Evolutionary conservation across 2,329 filamentous ascomycete species (phyloP).

Genomic region (Ceratocystis eucalypticola): DNA sequence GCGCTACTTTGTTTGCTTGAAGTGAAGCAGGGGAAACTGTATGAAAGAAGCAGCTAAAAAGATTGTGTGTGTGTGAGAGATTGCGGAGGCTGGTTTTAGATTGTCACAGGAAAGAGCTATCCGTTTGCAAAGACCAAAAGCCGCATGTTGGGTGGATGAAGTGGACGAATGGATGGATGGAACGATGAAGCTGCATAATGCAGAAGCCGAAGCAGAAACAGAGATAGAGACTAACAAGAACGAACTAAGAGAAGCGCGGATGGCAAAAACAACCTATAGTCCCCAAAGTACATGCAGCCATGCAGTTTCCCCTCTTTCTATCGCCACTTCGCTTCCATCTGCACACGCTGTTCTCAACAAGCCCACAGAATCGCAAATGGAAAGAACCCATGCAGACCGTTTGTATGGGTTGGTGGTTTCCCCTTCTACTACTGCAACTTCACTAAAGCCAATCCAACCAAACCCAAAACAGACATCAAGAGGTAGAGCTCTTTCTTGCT

Average conservation of each 20-base stretch:
- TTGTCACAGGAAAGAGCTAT: conserved; percentile 2
- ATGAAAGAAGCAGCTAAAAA: background rate
- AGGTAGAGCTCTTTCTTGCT: conserved; percentile 1
- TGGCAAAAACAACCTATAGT: background rate
- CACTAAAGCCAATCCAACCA: background rate
- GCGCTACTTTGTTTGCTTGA: background rate
- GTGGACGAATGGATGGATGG: background rate
- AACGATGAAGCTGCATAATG: background rate
- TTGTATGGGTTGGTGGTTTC: background rate
- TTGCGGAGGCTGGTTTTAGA: conserved; percentile 3
- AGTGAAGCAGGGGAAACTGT: background rate
- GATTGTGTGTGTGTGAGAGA: background rate
- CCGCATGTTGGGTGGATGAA: background rate
- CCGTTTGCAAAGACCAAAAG: background rate
- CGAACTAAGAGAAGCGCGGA: background rate
- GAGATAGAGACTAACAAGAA: background rate
- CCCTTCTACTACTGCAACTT: background rate
- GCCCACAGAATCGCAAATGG: background rate
- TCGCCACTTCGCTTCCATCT: background rate
- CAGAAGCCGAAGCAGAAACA: background rate
- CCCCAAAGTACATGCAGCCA: background rate
- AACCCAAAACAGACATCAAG: conserved; percentile 4
- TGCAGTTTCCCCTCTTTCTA: background rate
- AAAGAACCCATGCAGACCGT: background rate
- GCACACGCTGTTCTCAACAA: conserved; percentile 5